Evolutionary conservation across 257 asterid species (phyloP).

Genomic region (Capsicum baccatum): DNA sequence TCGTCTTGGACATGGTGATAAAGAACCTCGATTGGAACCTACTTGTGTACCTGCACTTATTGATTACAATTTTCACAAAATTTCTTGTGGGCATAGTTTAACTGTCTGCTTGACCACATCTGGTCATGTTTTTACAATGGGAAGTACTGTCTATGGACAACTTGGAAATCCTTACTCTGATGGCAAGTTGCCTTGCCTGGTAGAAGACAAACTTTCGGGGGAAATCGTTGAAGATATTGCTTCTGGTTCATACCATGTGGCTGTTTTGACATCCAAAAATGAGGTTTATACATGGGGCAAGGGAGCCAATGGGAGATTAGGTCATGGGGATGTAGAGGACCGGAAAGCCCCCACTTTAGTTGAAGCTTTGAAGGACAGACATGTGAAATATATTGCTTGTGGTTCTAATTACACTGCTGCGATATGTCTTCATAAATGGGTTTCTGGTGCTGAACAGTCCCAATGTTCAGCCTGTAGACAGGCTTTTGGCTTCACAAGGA

Average conservation of each 20-base stretch:
- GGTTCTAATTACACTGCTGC: conserved; percentile 92
- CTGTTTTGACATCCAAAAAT: conserved; percentile 75
- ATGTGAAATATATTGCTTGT: conserved; percentile 83
- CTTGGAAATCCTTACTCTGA: conserved; percentile 85
- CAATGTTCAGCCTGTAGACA: conserved; percentile 93
- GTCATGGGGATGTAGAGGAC: conserved; percentile 94
- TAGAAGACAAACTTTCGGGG: conserved; percentile 69
- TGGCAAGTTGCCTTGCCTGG: conserved; percentile 78
- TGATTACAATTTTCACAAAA: conserved; percentile 77
- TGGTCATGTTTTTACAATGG: conserved; percentile 85
- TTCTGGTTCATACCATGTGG: conserved; percentile 87
- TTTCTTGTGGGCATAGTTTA: conserved; percentile 91
- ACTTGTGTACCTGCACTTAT: conserved; percentile 92
- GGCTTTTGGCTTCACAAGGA: conserved; percentile 94
- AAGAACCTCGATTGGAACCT: conserved; percentile 83
- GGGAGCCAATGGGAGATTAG: conserved; percentile 94
- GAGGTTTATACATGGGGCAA: conserved; percentile 97
- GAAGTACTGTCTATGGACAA: conserved; percentile 90
- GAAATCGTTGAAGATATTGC: conserved; percentile 78
- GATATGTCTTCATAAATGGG: conserved; percentile 89
- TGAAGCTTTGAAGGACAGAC: conserved; percentile 82
- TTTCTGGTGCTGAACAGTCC: conserved; percentile 90
- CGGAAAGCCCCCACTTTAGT: conserved; percentile 74
- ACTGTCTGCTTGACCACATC: conserved; percentile 81
- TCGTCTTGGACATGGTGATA: conserved; percentile 95